Evolutionary conservation across 345 rosid genomes (phyloP).

Genomic region (Salix suchowensis): DNA sequence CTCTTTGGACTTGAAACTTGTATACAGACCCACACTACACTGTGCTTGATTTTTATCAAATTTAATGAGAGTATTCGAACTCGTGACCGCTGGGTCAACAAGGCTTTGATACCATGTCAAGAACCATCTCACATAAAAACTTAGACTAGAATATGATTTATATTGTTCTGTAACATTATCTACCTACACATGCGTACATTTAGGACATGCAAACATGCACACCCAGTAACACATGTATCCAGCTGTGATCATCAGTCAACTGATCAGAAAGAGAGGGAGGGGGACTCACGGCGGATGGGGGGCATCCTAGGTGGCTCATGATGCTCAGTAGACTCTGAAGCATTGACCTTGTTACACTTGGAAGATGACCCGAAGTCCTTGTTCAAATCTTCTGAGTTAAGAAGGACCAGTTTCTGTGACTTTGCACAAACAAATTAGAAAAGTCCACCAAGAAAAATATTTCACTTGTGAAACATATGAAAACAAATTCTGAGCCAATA

Average conservation of each 20-base stretch:
- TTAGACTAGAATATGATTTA: too few relatives aligned
- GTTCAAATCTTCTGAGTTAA: conserved; percentile 35
- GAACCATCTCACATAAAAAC: too few relatives aligned
- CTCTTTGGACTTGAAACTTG: too few relatives aligned
- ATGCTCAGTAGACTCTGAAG: conserved; percentile 45
- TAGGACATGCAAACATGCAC: not conserved
- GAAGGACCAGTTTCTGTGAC: conserved; percentile 50
- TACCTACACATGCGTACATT: not conserved
- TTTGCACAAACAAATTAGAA: conserved; percentile 14
- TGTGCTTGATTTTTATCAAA: too few relatives aligned
- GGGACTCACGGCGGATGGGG: conserved; percentile 67
- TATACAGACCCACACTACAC: too few relatives aligned
- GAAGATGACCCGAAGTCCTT: conserved; percentile 67
- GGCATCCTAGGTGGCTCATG: conserved; percentile 64
- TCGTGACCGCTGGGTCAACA: too few relatives aligned
- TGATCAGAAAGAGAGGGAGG: not conserved
- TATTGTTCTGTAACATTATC: too few relatives aligned
- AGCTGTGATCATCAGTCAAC: not conserved
- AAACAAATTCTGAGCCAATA: too few relatives aligned
- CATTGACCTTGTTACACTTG: conserved; percentile 37
- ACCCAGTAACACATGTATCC: too few relatives aligned
- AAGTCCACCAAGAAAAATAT: not conserved
- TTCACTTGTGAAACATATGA: too few relatives aligned
- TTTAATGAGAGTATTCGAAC: too few relatives aligned
- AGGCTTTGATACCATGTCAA: too few relatives aligned